A percentile compares a stretch with the other conserved stretches of the same genome.
These are phyloP conservation scores for Ogataea populi-albae DNA, from an alignment of 805 yeast species.

Conservation along the genomic window DNA sequence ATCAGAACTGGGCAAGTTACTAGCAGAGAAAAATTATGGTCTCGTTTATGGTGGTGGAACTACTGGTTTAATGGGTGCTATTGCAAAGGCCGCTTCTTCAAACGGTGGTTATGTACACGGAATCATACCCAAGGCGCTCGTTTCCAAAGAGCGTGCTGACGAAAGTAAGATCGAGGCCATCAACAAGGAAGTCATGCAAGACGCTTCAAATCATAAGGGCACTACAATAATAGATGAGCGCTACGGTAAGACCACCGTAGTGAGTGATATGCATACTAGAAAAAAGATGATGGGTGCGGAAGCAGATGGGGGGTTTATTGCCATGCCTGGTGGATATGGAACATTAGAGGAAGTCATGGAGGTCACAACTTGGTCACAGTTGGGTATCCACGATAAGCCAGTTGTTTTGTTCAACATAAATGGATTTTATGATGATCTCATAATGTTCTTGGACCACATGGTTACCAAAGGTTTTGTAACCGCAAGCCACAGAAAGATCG, in stretches of 20 bases:
- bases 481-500: constrained; percentile 60
- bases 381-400: constrained; percentile 82
- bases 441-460: constrained; percentile 58
- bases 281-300: constrained; percentile 83
- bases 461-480: constrained; percentile 67
- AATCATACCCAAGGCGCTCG: constrained; percentile 74
- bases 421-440: constrained; percentile 74
- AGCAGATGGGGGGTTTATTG: constrained; percentile 76
- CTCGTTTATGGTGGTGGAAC: constrained; percentile 91
- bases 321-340: constrained; percentile 91
- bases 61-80: constrained; percentile 74
- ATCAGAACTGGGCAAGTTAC: constrained; percentile 48
- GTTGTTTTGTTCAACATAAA: constrained; percentile 72
- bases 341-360: constrained; percentile 88
- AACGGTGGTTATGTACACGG: constrained; percentile 73
- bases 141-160: constrained; percentile 60
- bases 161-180: constrained; percentile 34
- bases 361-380: constrained; percentile 86
- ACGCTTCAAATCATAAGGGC: constrained; percentile 64
- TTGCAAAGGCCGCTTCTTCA: constrained; percentile 58
- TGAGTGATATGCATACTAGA: constrained; percentile 86
- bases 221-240: constrained; percentile 51
- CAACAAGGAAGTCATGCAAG: constrained; percentile 47
- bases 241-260: constrained; percentile 79
- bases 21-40: constrained; percentile 63